A percentile compares a stretch with the other conserved stretches of the same genome.
phyloP scores from a whole-genome alignment of 2,329 filamentous ascomycete species.

The Pestalotiopsis sp. region DNA sequence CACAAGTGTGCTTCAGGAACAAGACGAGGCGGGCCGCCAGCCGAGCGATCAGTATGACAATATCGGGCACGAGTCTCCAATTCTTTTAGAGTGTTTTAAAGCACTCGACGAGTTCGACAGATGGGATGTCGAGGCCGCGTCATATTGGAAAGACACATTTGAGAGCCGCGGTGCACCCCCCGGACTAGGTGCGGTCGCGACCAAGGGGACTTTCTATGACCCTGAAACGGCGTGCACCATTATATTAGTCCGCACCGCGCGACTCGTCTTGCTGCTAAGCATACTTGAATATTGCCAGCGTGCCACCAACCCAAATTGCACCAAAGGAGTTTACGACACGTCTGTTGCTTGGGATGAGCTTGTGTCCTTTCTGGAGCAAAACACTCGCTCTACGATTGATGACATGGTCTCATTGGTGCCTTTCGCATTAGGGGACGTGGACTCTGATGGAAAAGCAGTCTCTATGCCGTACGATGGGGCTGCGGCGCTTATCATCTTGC shows the following conservation, averaged over 20 bases:
- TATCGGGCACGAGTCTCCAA: background rate
- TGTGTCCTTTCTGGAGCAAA: background rate
- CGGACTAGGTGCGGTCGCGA: background rate
- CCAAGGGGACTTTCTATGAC: background rate
- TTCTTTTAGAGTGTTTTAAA: background rate
- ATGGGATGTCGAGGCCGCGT: background rate
- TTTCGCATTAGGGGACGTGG: background rate
- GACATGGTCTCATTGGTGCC: background rate
- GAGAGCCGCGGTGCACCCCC: background rate
- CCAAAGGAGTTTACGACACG: background rate
- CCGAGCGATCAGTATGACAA: background rate
- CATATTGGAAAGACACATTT: background rate
- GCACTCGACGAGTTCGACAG: conserved; percentile 6
- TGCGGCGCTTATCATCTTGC: conserved; percentile 29
- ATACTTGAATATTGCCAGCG: background rate
- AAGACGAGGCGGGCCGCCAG: background rate
- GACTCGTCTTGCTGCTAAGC: background rate
- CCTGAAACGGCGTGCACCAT: conserved; percentile 5
- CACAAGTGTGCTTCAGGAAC: background rate
- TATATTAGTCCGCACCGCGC: background rate
- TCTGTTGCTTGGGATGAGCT: background rate
- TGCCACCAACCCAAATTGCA: background rate
- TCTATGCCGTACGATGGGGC: conserved; percentile 21
- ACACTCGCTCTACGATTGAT: background rate
- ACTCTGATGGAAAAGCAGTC: background rate